Percentiles rank a stretch among this genome's conserved stretches.
Evolutionary conservation across 1,284 basidiomycete genomes (phyloP).

Genomic region (Phellopilus nigrolimitatus): DNA sequence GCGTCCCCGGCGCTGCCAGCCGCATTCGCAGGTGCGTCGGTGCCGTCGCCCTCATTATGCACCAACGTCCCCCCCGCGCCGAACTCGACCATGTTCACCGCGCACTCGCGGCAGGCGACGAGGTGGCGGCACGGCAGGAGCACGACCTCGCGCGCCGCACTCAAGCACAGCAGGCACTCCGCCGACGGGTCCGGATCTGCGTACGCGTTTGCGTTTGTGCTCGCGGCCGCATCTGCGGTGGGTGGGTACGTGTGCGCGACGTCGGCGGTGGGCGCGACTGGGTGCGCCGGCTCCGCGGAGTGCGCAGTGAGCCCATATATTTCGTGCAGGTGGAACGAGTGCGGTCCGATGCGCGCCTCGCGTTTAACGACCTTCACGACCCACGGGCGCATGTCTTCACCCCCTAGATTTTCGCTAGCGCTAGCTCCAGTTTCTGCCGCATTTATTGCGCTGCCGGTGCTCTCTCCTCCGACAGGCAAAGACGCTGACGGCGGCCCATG

Average conservation of each 20-base stretch:
- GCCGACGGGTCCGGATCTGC: slow-evolving; percentile 73
- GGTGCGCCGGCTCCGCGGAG: slow-evolving; percentile 32
- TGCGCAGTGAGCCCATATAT: slow-evolving; percentile 82
- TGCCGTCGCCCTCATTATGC: slow-evolving; percentile 44
- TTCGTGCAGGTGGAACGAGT: slow-evolving; percentile 89
- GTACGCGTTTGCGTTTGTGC: slow-evolving; percentile 23
- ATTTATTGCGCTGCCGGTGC: neutral
- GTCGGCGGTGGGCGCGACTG: slow-evolving; percentile 37
- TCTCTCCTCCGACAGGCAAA: slow-evolving; percentile 24
- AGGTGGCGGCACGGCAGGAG: slow-evolving; percentile 86
- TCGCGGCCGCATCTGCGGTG: slow-evolving; percentile 25
- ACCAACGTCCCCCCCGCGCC: slow-evolving; percentile 83
- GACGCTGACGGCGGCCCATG: slow-evolving; percentile 41
- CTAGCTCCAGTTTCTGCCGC: slow-evolving; percentile 2
- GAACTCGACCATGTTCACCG: slow-evolving; percentile 91
- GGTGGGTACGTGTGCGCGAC: slow-evolving; percentile 43
- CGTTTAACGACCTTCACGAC: slow-evolving; percentile 86
- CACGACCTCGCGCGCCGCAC: slow-evolving; percentile 82
- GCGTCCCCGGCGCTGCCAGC: slow-evolving; percentile 20
- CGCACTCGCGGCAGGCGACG: slow-evolving; percentile 89
- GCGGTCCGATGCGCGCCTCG: slow-evolving; percentile 85
- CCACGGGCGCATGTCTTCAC: slow-evolving; percentile 61
- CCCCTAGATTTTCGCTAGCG: slow-evolving; percentile 25
- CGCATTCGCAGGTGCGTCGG: slow-evolving; percentile 19
- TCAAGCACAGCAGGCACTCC: slow-evolving; percentile 86